A percentile compares a stretch with the other conserved stretches of the same genome.
Evolutionary conservation across 2,329 filamentous ascomycete species (phyloP).

Genomic region (Ascochyta clinopodiicola): DNA sequence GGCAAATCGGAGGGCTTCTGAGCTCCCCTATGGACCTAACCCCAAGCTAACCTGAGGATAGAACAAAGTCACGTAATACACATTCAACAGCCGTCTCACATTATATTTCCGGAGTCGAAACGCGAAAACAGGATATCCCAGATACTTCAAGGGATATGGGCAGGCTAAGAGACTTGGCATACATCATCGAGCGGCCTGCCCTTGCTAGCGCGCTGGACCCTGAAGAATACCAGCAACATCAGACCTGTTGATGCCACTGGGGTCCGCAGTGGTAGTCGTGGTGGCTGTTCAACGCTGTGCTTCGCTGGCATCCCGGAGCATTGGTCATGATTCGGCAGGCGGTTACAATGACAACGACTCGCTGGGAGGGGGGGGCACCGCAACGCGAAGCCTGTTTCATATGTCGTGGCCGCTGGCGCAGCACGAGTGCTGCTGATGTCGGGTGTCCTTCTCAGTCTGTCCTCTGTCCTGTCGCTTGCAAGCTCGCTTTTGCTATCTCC

Average conservation of each 20-base stretch:
- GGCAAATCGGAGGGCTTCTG: too few species aligned
- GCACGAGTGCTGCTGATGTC: constrained; percentile 6
- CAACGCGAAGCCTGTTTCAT: constrained; percentile 17
- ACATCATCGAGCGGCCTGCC: constrained; percentile 25
- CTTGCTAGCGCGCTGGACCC: constrained; percentile 25
- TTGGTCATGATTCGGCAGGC: constrained; percentile 4
- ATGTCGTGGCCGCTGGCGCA: constrained; percentile 11
- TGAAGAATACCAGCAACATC: constrained; percentile 15
- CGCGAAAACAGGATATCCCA: too few species aligned
- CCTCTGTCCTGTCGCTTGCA: constrained; percentile 10
- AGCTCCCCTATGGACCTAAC: too few species aligned
- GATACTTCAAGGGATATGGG: too few species aligned
- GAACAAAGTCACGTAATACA: too few species aligned
- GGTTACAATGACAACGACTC: constrained; percentile 1
- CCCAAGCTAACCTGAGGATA: too few species aligned
- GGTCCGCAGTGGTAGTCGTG: constrained; percentile 6
- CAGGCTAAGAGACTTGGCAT: constrained; percentile 21
- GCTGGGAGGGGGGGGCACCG: constrained; percentile 4
- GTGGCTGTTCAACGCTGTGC: constrained; percentile 16
- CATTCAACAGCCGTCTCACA: too few species aligned
- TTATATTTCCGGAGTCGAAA: too few species aligned
- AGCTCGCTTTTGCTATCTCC: constrained; percentile 5
- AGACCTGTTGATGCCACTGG: constrained; percentile 17
- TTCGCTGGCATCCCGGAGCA: background rate
- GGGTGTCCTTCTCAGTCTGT: constrained; percentile 20